A percentile compares a stretch with the other conserved stretches of the same genome.
Conservation (phyloP, 495 filamentous ascomycete genomes). For the Rostrohypoxylon terebratum region DNA sequence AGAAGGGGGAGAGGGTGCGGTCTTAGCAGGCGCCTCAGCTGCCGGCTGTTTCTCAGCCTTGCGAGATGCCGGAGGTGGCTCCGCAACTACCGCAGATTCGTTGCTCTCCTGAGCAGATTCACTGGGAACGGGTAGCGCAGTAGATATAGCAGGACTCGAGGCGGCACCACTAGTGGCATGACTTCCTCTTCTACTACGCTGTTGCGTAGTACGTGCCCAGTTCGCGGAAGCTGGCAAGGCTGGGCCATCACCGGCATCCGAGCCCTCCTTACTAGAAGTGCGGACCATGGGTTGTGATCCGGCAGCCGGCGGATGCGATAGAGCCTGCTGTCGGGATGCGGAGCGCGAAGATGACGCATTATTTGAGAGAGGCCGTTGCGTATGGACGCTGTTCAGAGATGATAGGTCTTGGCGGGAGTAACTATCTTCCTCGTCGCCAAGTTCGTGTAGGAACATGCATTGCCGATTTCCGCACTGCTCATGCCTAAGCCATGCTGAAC, state of each 20-base stretch:
- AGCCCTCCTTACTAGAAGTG: constrained; percentile 80
- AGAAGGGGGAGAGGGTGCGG: neutral
- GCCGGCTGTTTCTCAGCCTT: constrained; percentile 46
- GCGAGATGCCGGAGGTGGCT: constrained; percentile 34
- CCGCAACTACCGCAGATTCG: constrained; percentile 45
- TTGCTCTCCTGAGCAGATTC: constrained; percentile 54
- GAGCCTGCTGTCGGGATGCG: constrained; percentile 63
- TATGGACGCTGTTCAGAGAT: constrained; percentile 88
- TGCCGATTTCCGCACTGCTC: constrained; percentile 93
- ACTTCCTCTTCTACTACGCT: constrained; percentile 77
- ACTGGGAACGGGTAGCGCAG: constrained; percentile 66
- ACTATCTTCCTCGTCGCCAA: constrained; percentile 95
- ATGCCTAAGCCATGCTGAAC: constrained; percentile 93
- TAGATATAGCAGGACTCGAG: constrained; percentile 80
- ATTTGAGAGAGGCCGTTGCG: constrained; percentile 72
- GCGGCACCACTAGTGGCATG: constrained; percentile 80
- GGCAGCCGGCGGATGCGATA: constrained; percentile 61
- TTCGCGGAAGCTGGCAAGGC: constrained; percentile 92
- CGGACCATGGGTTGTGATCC: constrained; percentile 78
- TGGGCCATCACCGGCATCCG: constrained; percentile 77
- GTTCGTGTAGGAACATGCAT: constrained; percentile 98
- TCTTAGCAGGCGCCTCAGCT: constrained; percentile 23
- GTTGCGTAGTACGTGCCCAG: constrained; percentile 86
- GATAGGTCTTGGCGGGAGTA: constrained; percentile 96
- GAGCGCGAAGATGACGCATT: constrained; percentile 58